These are phyloP conservation scores for Tricholoma sp. DNA, from an alignment of 768 basidiomycete genomes.

Conservation along the genomic window DNA sequence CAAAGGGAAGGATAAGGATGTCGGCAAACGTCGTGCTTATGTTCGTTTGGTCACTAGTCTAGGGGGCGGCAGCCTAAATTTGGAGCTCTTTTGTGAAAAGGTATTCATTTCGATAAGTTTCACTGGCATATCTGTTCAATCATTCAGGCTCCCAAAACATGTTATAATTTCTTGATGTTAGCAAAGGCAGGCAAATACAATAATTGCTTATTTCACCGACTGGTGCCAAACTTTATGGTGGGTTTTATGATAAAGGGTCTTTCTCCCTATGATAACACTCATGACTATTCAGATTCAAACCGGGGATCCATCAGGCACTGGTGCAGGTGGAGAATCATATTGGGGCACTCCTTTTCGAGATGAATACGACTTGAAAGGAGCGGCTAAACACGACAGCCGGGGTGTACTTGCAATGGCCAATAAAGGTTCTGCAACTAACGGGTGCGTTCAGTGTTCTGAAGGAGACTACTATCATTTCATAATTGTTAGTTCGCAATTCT, in stretches of 20 bases:
- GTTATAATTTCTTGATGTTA: constrained; percentile 96
- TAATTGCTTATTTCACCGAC: constrained; percentile 82
- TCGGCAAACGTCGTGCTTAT: constrained; percentile 89
- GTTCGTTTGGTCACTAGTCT: constrained; percentile 93
- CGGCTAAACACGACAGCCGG: constrained; percentile 80
- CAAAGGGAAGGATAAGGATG: constrained; percentile 90
- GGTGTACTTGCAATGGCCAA: constrained; percentile 95
- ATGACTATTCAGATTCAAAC: constrained; percentile 75
- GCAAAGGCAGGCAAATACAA: constrained; percentile 90
- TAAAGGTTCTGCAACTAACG: constrained; percentile 86
- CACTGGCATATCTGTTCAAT: not conserved
- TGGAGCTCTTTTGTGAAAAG: constrained; percentile 88
- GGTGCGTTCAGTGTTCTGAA: constrained; percentile 29
- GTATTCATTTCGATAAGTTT: constrained; percentile 29
- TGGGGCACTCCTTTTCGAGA: constrained; percentile 98
- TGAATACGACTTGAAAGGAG: constrained; percentile 84
- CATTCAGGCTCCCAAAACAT: constrained; percentile 91
- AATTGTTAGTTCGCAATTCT: constrained; percentile 78
- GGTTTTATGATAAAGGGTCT: constrained; percentile 7
- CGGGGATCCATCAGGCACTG: constrained; percentile 95
- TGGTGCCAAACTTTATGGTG: constrained; percentile 96
- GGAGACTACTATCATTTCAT: not conserved
- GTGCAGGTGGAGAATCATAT: constrained; percentile 84
- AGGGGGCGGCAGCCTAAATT: constrained; percentile 78
- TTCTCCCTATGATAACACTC: constrained; percentile 1